Evolutionary conservation across 768 basidiomycete genomes (phyloP), one percentile per base, ranked within the genome.

Genomic region (Tylopilus rubrobrunneus): DNA sequence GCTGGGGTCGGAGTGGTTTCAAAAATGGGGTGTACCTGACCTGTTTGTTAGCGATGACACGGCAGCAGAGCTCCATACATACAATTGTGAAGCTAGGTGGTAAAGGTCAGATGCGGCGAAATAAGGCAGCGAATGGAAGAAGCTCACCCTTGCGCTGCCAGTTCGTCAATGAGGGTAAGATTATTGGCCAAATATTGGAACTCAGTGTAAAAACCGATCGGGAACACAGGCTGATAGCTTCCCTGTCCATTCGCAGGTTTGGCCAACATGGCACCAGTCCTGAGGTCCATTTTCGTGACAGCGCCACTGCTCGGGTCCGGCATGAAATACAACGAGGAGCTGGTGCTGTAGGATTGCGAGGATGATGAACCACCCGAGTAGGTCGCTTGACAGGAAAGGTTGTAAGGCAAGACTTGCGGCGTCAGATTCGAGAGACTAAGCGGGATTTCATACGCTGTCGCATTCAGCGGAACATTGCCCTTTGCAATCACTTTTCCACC

Each of bases 11-110:
- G 85, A 77, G 61, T 76, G 56, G 81, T 86, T 2, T 80, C 72
- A 1, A 89, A 88, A 17, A 90, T 76, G 1, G 87, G 83, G 62
- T 92, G 89, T 17, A 90, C 73, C 84, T 77, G 40, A 29, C 12
- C 25, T 15, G 11, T 40, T 15, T n/a, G 52, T 67, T 15, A 67
- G 51, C 15, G 9, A 50, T 15, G 31, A 41, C 17, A 45, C 15
- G 28, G 1, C 2, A 23, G 17, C 17, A 3, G 15, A 5, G 25
- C 17, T 19, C 19, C 3, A 48, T 52, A 67, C 72, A 46, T 45
- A 76, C 75, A 15, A 76, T 61, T 9, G 56, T 54, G 39, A 56
- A 56, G 17, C 56, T 57, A 12, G 44, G 45, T 19, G 17, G 8
- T 25, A 46, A 44, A 15, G 11, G 11, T 34, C 37, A 17, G 15